Base-by-base conservation (phyloP, 208 protist genomes). In the Trichomonas tenax region DNA sequence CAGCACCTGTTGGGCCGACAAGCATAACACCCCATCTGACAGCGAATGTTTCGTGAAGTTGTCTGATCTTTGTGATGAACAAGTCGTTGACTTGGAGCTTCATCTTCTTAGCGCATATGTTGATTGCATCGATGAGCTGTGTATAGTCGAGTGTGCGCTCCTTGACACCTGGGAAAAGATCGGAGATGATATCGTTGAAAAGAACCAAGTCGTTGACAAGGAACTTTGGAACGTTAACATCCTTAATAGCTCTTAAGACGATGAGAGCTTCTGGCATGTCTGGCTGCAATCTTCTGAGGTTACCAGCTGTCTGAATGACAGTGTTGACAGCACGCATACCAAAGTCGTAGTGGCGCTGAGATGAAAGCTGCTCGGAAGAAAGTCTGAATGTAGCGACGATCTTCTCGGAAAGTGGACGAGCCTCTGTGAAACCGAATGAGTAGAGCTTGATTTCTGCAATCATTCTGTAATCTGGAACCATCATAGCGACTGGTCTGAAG, bases 381-480 rank as follows among this genome's bases (percentile, higher is more conserved):
- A 99, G 97, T 23, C 98, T 98, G 97, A 99, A 99, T 17, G 98
- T 99, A 17, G 98, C 98, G 26, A 99, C 98, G 98, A 99, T 99
- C 97, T 99, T 99, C 93, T 98, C 97, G 34, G 99, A 98, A 96
- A 99, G 97, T 96, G 98, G 98, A 49, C 98, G 97, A 3, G 98
- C 98, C 96, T 99, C 98, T n/a, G 97, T 98, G 97, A 99, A 99
- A 40, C 99, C 99, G 97, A 99, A 99, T 26, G 98, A 99, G 97
- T 99, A 99, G 82, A 99, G 98, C 40, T 98, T 98, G 96, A 99
- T 99, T 97, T 99, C 98, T 15, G 98, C 98, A 97, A 99, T 99
- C 98, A 99, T 98, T 72, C 98, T 98, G 97, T 99, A 99, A 97
- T 99, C 99, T 26, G 99, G 99, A 88, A 99, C 99, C 99, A 99